Conservation (phyloP, 495 filamentous ascomycete genomes). For the Penicillium dipodomyicola region DNA sequence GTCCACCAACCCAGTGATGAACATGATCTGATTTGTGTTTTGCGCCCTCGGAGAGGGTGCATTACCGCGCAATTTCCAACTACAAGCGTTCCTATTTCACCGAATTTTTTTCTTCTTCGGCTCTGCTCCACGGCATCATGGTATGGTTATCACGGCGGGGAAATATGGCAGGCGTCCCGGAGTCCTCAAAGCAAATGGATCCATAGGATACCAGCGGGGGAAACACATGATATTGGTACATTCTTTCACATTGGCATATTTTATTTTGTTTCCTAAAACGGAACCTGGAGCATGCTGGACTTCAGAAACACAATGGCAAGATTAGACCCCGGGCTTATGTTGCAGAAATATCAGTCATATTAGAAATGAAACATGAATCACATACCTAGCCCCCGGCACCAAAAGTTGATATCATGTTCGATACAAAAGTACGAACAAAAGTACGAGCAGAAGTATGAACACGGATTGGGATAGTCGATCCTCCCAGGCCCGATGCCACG, state of each 20-base stretch:
- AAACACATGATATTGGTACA: not conserved
- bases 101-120: not conserved
- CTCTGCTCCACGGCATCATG: slow-evolving; percentile 1
- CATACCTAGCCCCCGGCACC: not conserved
- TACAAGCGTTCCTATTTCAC: slow-evolving; percentile 8
- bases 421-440: not conserved
- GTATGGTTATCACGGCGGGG: slow-evolving; percentile 3
- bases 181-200: not conserved
- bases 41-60: not conserved
- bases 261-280: not conserved
- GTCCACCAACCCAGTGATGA: slow-evolving; percentile 18
- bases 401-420: not conserved
- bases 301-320: not conserved
- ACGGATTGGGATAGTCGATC: not conserved
- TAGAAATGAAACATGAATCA: not conserved
- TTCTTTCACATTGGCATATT: slow-evolving; percentile 2
- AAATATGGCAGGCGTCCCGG: slow-evolving; percentile 11
- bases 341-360: not conserved
- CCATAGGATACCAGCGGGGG: not conserved
- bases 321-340: too few species aligned
- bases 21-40: not conserved
- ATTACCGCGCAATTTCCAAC: slow-evolving; percentile 20
- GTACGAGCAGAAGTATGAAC: not conserved
- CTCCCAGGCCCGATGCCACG: not conserved
- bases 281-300: not conserved